Base-by-base conservation (phyloP, 495 filamentous ascomycete genomes). In the Daldinia grandis region DNA sequence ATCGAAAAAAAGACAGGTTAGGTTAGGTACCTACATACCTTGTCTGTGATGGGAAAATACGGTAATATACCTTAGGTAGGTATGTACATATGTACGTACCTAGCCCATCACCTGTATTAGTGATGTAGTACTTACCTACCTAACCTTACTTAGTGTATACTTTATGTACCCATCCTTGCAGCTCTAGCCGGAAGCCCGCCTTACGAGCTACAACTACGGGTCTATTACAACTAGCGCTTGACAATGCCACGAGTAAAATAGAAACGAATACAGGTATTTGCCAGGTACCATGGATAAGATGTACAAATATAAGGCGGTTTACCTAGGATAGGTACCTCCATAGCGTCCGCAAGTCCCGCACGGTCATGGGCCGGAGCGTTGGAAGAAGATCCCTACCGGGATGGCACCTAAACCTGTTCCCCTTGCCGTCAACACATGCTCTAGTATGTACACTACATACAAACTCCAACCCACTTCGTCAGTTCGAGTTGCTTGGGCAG, bases 301-400 rank as follows among this genome's bases (percentile, higher is more conserved):
- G n/a, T 42, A 42, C 7, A 38, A 38, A 15, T 38, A 38, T n/a
- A n/a, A n/a, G n/a, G n/a, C n/a, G n/a, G n/a, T n/a, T n/a, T n/a
- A n/a, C n/a, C 4, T 27, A 27, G 25, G 25, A 5, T 30, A 30
- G 28, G 28, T 30, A 30, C 28, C 6, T 31, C 8, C n/a, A 24
- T 53, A 30, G 42, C 51, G 44, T 56, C 47, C 47, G 50, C 62
- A 51, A 51, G 58, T 61, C 42, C 58, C 64, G 64, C 69, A 72
- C 69, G 69, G 60, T 56, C 69, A 59, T 63, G 69, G 69, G 37
- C 64, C 69, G 69, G 69, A 47, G 64, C 40, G 56, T 61, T 72
- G 60, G 64, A 65, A 65, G 69, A 65, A 68, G 64, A 72, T 72
- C 69, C 69, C 44, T 68, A 56, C 57, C 64, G 56, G 64, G 64